Percentiles rank a stretch among this genome's conserved stretches.
phyloP scores from a whole-genome alignment of 225 moss, liverwort and hornwort genomes.

The Pseudoscleropodium purum region DNA sequence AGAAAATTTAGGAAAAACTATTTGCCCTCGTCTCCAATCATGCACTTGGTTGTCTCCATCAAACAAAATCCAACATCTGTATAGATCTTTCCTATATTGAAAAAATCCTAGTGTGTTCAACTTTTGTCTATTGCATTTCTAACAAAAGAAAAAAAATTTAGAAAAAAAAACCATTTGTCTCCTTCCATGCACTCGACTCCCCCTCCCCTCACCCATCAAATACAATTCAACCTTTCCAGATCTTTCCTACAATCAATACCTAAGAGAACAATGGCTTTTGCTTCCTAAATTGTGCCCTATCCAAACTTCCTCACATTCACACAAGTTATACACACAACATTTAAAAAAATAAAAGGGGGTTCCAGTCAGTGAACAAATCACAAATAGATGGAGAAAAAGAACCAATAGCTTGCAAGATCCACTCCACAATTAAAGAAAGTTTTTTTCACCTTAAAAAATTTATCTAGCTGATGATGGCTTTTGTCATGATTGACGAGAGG shows the following conservation, averaged over 20 bases:
- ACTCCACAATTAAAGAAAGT: background rate
- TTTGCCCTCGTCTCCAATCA: too few relatives aligned
- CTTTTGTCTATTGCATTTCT: too few relatives aligned
- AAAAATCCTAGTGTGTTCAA: too few relatives aligned
- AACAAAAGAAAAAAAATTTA: too few relatives aligned
- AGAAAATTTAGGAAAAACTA: too few relatives aligned
- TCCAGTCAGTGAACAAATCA: background rate
- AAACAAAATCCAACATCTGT: too few relatives aligned
- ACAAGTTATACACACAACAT: fast-evolving
- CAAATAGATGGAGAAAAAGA: fast-evolving
- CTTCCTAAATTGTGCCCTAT: background rate
- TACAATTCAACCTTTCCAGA: fast-evolving
- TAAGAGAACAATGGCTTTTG: background rate
- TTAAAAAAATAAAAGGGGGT: background rate
- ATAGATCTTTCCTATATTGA: too few relatives aligned
- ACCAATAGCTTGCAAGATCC: background rate
- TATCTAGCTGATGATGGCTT: background rate
- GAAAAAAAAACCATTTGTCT: too few relatives aligned
- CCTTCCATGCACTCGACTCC: fast-evolving
- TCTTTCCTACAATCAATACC: background rate
- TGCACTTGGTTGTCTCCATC: too few relatives aligned
- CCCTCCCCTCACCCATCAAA: too few relatives aligned
- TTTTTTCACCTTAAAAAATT: background rate
- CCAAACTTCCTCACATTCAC: background rate
- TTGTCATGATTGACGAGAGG: too few relatives aligned